Percentiles rank a stretch among this genome's conserved stretches.
phyloP scores from a whole-genome alignment of 768 basidiomycete species.

The Omphalotus guepiniiformis region DNA sequence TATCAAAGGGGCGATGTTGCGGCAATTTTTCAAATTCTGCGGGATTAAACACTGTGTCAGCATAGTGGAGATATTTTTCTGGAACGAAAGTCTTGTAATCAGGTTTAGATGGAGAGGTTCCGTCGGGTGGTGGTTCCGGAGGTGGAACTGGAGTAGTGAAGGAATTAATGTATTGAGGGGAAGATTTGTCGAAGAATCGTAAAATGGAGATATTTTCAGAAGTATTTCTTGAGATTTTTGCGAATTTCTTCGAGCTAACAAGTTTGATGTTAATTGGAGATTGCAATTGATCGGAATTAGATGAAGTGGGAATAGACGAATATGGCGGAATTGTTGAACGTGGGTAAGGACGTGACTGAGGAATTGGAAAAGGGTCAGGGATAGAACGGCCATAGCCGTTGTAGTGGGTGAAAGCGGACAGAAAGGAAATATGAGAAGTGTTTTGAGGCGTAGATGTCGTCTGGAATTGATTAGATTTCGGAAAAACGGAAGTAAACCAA shows the following conservation, averaged over 20 bases:
- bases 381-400: neutral
- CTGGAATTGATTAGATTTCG: neutral
- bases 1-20: too few species aligned
- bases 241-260: too few species aligned
- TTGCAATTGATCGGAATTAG: too few species aligned
- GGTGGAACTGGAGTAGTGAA: neutral
- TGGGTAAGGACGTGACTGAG: too few species aligned
- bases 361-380: neutral
- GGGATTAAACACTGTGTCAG: conserved; percentile 22
- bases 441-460: neutral
- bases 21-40: conserved; percentile 22
- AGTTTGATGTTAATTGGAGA: too few species aligned
- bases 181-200: too few species aligned
- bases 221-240: too few species aligned
- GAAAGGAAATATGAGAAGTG: neutral
- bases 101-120: too few species aligned
- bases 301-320: too few species aligned
- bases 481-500: neutral
- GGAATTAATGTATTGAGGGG: neutral
- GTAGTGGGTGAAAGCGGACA: neutral
- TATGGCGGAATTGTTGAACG: too few species aligned
- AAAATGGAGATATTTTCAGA: too few species aligned
- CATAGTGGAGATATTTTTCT: conserved; percentile 26
- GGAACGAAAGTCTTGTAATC: too few species aligned
- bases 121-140: neutral